Evolutionary conservation across 805 yeast species (phyloP), one percentile per base, ranked within the genome.

Genomic region (Lipomyces kockii): DNA sequence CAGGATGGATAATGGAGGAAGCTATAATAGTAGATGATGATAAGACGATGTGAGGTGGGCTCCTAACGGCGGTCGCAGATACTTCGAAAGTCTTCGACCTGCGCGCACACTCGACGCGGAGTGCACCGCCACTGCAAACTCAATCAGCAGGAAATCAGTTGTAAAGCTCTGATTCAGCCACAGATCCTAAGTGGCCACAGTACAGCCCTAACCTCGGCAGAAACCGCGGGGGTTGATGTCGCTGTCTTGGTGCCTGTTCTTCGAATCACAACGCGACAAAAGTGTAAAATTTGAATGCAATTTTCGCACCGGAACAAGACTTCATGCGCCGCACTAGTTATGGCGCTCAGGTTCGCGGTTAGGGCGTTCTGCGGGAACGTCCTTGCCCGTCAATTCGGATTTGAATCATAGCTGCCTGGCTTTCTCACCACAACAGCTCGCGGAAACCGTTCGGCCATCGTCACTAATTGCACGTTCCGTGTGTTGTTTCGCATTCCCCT

Each of bases 91-190:
- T n/a, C 9, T 43, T 43, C 49, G 49, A 43, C 49, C 49, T 43
- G 49, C 8, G 20, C 22, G 14, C 20, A n/a, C 22, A 43, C 22
- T 5, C 0, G 49, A 43, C 39, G 49, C 49, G 25, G 11, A 43
- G 20, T 17, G 49, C 49, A 43, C 49, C n/a, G 49, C 49, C 49
- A 43, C 49, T 43, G 20, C 49, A 43, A 43, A 43, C 49, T 43
- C 49, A 43, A 43, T 17, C 20, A 14, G 8, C 9, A 17, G 17
- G 49, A 17, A 17, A 6, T n/a, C 49, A 4, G 17, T 1, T 37
- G 32, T 29, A 29, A 25, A 3, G 4, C 0, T 3, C 29, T 27
- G 29, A 27, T 27, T 27, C 5, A 27, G 32, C 32, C 32, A 29
- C 29, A 29, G 7, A 7, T 29, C 32, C 32, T 0, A 1, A 29